Evolutionary conservation across 78 protist species (phyloP).

Genomic region (Parvularia atlantis): DNA sequence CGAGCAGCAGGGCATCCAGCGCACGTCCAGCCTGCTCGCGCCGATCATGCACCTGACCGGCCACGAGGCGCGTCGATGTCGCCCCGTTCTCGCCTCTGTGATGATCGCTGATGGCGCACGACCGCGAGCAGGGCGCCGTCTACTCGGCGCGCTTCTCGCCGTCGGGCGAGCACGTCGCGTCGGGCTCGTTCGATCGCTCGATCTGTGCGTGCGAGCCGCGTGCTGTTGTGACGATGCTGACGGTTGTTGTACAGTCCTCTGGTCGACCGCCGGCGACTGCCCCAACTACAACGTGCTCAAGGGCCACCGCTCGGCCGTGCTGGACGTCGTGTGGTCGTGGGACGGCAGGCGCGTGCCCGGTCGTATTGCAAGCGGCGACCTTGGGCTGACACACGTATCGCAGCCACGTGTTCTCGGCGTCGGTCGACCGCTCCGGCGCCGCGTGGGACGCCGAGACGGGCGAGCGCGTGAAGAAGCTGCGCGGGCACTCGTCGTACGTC

Average conservation of each 20-base stretch:
- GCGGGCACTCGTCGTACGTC: slow-evolving; percentile 49
- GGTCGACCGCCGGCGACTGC: slow-evolving; percentile 67
- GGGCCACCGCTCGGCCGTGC: slow-evolving; percentile 60
- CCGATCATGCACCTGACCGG: slow-evolving; percentile 61
- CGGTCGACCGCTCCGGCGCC: too few relatives aligned
- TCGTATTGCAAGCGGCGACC: too few relatives aligned
- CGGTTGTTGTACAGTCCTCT: slow-evolving; percentile 14
- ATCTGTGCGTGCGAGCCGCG: slow-evolving; percentile 31
- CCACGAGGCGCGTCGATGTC: slow-evolving; percentile 24
- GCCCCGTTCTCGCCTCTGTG: not conserved
- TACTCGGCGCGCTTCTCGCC: slow-evolving; percentile 33
- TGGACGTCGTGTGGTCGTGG: slow-evolving; percentile 49
- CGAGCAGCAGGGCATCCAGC: not conserved
- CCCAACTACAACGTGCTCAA: slow-evolving; percentile 47
- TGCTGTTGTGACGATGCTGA: not conserved
- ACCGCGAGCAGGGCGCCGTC: slow-evolving; percentile 24
- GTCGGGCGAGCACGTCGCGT: slow-evolving; percentile 38
- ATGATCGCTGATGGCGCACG: not conserved
- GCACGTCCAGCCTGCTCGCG: slow-evolving; percentile 48
- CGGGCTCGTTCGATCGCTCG: slow-evolving; percentile 50
- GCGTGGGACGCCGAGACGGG: too few relatives aligned
- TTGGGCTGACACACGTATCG: too few relatives aligned
- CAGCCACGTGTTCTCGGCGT: too few relatives aligned
- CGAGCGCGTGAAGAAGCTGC: slow-evolving; percentile 30
- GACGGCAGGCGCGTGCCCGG: too few relatives aligned